Conservation (phyloP, 257 asterid genomes). For the Jaltomata sinuosa region DNA sequence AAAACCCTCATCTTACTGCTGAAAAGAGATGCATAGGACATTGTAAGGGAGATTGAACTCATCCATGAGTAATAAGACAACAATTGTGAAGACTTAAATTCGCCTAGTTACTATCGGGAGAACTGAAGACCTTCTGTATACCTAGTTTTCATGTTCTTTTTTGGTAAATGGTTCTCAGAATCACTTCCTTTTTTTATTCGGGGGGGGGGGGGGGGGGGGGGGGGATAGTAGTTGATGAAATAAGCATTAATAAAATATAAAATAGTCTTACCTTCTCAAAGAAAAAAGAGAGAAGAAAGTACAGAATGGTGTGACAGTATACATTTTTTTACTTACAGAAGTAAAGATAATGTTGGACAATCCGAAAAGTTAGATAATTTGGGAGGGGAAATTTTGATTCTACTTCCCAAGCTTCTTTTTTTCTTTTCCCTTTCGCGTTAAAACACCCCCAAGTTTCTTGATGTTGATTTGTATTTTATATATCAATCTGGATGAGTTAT, state of each 20-base stretch:
- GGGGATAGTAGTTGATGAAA: neutral
- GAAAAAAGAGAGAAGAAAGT: neutral
- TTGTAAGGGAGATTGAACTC: neutral
- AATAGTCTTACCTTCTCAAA: neutral
- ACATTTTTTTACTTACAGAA: neutral
- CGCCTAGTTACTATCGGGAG: neutral
- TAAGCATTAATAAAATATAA: neutral
- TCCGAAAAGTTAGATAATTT: neutral
- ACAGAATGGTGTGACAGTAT: neutral
- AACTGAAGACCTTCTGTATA: neutral
- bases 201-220: neutral
- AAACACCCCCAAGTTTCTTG: neutral
- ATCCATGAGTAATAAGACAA: neutral
- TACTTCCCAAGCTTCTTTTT: neutral
- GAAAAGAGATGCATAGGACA: neutral
- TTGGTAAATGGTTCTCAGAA: neutral
- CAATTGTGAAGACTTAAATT: neutral
- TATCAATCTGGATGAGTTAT: neutral
- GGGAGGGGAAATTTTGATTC: neutral
- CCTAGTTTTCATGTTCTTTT: neutral
- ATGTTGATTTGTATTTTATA: neutral
- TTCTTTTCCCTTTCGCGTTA: neutral
- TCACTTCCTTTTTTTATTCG: neutral
- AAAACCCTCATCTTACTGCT: neutral
- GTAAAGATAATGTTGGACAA: neutral